Base-by-base conservation (phyloP, 805 yeast species). In the Metschnikowia lunata region DNA sequence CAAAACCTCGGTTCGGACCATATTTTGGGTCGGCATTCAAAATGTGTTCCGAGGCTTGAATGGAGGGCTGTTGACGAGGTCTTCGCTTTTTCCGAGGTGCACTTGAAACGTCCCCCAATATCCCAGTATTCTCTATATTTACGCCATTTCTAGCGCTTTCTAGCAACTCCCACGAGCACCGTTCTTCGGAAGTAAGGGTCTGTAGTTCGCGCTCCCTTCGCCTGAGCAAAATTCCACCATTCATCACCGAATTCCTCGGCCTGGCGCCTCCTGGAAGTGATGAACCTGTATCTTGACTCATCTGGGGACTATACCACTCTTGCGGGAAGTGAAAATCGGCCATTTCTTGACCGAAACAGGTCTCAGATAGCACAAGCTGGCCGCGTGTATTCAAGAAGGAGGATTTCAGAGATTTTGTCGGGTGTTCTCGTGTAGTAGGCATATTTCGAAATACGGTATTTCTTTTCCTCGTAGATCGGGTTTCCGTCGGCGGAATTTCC, bases 221-320 rank as follows among this genome's bases (percentile, higher is more conserved):
- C 36, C 75, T 48, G 26, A 60, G 55, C 10, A 67, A 44, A 1
- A 66, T 65, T 0, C 75, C 75, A 7, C 75, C 75, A 44, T 71
- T 71, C 15, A 51, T 9, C 58, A 63, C 37, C 12, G 43, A 28
- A 8, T 8, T 28, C 11, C 30, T 28, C 30, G 30, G 30, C 30
- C 30, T 28, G 30, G 11, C 30, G 11, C 10, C 30, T 28, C 30
- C 30, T 8, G 11, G 11, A 8, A 28, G 8, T 28, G 10, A 8
- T 8, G 10, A 8, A 8, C 30, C 30, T 8, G 11, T 8, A 28
- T 11, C 11, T 28, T 11, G 10, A 28, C 11, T 11, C 8, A 28
- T 28, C 8, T 11, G 11, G 11, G 8, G 10, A 28, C 11, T 11
- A 11, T 28, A 11, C 30, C 30, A 28, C 11, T 28, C 30, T 28